Percentiles rank a stretch among this genome's conserved stretches.
These are phyloP conservation scores for Arabidopsis hybrid DNA, from an alignment of 441 rosid species.

Conservation along the genomic window DNA sequence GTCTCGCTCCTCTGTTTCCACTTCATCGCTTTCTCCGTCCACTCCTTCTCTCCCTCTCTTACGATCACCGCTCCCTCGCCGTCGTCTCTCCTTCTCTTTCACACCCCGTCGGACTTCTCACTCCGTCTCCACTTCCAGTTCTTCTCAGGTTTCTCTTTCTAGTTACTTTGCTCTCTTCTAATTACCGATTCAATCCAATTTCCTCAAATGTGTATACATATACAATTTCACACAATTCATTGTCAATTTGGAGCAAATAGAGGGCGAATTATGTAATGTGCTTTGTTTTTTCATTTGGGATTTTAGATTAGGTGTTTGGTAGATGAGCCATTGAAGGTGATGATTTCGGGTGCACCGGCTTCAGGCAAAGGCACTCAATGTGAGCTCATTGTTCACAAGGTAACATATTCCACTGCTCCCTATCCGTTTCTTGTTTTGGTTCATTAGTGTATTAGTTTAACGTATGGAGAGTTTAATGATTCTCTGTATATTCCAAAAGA, in stretches of 20 bases:
- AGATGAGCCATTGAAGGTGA: constrained; percentile 77
- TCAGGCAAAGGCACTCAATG: constrained; percentile 97
- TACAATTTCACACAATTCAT: neutral
- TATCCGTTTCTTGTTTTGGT: neutral
- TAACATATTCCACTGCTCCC: constrained; percentile 30
- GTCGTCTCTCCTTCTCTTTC: constrained; percentile 26
- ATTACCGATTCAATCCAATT: constrained; percentile 2
- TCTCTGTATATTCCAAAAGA: neutral
- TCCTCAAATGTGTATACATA: neutral
- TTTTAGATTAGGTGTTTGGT: constrained; percentile 61
- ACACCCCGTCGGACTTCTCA: constrained; percentile 13
- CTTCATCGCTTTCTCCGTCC: constrained; percentile 39
- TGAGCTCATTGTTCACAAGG: constrained; percentile 81
- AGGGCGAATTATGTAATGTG: neutral
- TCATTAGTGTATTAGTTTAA: neutral
- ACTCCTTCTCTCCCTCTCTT: constrained; percentile 26
- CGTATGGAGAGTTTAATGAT: neutral
- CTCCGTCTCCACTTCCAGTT: neutral
- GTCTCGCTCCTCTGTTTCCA: constrained; percentile 29
- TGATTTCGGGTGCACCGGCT: constrained; percentile 96
- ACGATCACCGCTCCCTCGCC: neutral
- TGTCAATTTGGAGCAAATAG: neutral
- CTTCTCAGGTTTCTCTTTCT: constrained; percentile 28
- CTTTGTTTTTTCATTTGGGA: constrained; percentile 39
- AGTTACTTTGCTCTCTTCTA: neutral